Evolutionary conservation across 306 rosid species (phyloP), one percentile per base, ranked within the genome.

Genomic region (Cercis canadensis): DNA sequence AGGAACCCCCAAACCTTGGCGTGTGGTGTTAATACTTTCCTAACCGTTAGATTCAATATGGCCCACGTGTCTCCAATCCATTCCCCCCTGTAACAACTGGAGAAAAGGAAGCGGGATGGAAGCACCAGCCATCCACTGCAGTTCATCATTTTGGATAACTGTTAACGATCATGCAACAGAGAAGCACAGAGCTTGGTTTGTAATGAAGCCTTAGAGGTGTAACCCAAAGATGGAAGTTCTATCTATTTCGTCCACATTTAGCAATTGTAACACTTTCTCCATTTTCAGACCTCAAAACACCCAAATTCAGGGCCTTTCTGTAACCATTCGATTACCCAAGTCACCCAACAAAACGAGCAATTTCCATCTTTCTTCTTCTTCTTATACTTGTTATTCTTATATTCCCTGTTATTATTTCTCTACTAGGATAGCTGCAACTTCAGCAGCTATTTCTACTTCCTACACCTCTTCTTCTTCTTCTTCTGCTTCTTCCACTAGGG

Each of bases 171-270:
- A n/a, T 24, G 29, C 3, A 24, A 24, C 29, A 24, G 29, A 37
- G 43, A 37, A 37, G 43, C 3, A 37, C 1, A 8, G 7, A 37
- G 21, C 33, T 61, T 36, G 7, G 15, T 31, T 8, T 54, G 51
- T 32, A 55, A 53, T 53, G 64, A 55, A 65, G 51, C 45, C 46
- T 12, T 59, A 76, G 75, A 52, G 8, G 57, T 3, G 7, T 37
- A 52, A 6, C 37, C 47, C 45, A 59, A 66, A 68, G 19, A 88
- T 87, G 97, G 87, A 79, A 70, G 64, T 72, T 53, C 74, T 86
- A 31, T 75, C 78, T 5, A 8, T 81, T 70, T 55, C 92, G 6
- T 8, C 81, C 32, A 36, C 73, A n/a, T 53, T 80, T 37, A 39
- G 17, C 69, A 51, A 79, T 57, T 69, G 67, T 21, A 81, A 24